phyloP scores from a whole-genome alignment of 2,329 filamentous ascomycete species.

The Aspergillus eucalypticola region DNA sequence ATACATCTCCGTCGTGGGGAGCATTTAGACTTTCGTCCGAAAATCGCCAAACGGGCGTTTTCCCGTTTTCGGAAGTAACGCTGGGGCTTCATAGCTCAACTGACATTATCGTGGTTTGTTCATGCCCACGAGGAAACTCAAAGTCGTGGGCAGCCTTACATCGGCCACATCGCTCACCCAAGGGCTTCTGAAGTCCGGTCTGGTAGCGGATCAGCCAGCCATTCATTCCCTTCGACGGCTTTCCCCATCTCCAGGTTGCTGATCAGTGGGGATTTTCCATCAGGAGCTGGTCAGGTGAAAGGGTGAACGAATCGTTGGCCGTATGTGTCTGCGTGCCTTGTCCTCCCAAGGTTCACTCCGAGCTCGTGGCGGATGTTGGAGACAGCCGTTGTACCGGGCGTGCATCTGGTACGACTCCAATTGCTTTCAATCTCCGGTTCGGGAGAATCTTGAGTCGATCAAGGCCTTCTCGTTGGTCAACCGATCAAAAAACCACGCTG shows the following conservation, averaged over 20 bases:
- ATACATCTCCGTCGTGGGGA: background rate
- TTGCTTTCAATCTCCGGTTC: constrained; percentile 9
- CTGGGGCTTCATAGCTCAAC: background rate
- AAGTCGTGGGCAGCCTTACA: constrained; percentile 1
- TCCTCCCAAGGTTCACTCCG: background rate
- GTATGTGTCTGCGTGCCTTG: background rate
- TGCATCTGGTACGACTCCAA: constrained; percentile 13
- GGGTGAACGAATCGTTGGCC: background rate
- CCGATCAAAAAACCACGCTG: background rate
- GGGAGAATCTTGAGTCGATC: constrained; percentile 7
- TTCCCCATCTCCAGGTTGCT: constrained; percentile 1
- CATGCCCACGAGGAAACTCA: background rate
- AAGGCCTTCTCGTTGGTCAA: background rate
- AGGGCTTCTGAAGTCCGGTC: background rate
- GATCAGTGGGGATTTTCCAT: constrained; percentile 3
- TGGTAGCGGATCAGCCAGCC: background rate
- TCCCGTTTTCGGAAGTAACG: constrained; percentile 6
- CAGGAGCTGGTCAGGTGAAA: constrained; percentile 4
- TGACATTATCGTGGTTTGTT: background rate
- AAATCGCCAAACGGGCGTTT: constrained; percentile 5
- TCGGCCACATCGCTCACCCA: background rate
- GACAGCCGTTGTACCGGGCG: constrained; percentile 10
- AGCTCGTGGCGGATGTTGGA: constrained; percentile 8
- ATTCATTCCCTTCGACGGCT: background rate
- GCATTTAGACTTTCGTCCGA: constrained; percentile 3